Base-by-base conservation (phyloP, 257 asterid genomes). In the Verbena officinalis region DNA sequence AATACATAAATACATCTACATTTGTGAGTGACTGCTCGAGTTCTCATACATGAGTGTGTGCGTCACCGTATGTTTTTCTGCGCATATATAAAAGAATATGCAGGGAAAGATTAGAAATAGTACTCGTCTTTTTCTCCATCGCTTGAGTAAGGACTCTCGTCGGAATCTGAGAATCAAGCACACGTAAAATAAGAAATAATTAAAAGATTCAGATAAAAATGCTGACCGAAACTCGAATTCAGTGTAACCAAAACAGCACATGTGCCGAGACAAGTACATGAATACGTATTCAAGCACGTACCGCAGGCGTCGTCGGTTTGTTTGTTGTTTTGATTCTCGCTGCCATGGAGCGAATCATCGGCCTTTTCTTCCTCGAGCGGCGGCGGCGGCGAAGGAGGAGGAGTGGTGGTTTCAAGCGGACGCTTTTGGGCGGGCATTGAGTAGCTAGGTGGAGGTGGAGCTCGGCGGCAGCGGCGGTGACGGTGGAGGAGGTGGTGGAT, bases 361-460 rank as follows among this genome's bases (percentile, higher is more conserved):
- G 71, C 72, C 14, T 70, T 73, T 57, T 79, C 86, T 56, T 75
- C 89, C 43, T 78, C 77, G 24, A 50, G 75, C 81, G 67, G 73
- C 12, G 71, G 69, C 42, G 76, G 78, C 15, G 81, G 80, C 15
- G 83, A 73, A 65, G 84, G 79, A 39, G 94, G 88, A 20, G 87
- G 75, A 57, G 86, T 49, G 33, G 79, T 15, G 55, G 83, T 54
- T 21, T 83, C 88, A 56, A 71, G 69, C 19, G 89, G 62, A 23
- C 86, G 95, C 83, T 82, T 91, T 62, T 84, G 89, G 16, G 95
- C 83, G 63, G 96, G 97, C 97, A 90, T 87, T 90, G 87, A 75
- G 69, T 68, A 44, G 53, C 57, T 49, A 70, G 59, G 61, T 38
- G 72, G 75, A 1, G 74, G 72, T 51, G 58, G 78, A 73, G 75